Evolutionary conservation across 306 rosid species (phyloP).

Genomic region (Sindora glabra): DNA sequence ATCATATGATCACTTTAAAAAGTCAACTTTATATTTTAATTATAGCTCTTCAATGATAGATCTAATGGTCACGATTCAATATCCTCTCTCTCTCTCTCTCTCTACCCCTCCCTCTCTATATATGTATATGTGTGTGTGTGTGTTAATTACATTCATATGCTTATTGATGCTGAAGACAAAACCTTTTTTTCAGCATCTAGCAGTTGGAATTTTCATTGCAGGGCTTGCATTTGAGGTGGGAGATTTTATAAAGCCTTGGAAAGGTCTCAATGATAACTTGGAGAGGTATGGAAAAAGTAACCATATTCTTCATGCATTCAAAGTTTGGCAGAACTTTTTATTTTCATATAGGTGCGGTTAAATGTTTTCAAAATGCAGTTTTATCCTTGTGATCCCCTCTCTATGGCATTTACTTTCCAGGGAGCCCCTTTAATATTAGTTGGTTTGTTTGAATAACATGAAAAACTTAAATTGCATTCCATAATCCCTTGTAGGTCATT

Average conservation of each 20-base stretch:
- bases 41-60: no score
- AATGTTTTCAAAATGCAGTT: slow-evolving; percentile 1
- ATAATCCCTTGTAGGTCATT: neutral
- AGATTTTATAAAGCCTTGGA: slow-evolving; percentile 88
- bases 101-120: no score
- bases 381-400: neutral
- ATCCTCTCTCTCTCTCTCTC: no score
- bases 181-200: slow-evolving; percentile 52
- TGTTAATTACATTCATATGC: neutral
- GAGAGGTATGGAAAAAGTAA: slow-evolving; percentile 56
- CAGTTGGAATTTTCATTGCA: slow-evolving; percentile 74
- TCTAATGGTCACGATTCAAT: no score
- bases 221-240: slow-evolving; percentile 70
- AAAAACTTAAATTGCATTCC: slow-evolving; percentile 10
- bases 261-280: slow-evolving; percentile 43
- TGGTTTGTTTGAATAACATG: neutral
- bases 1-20: no score
- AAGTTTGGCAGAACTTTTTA: neutral
- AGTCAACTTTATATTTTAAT: no score
- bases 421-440: neutral
- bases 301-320: neutral
- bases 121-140: neutral
- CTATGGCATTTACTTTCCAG: neutral
- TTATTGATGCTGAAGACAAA: slow-evolving; percentile 13
- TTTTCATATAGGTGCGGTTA: slow-evolving; percentile 1